A percentile compares a stretch with the other conserved stretches of the same genome.
phyloP scores from a whole-genome alignment of 2,329 filamentous ascomycete species.

The Phialophora verrucosa region DNA sequence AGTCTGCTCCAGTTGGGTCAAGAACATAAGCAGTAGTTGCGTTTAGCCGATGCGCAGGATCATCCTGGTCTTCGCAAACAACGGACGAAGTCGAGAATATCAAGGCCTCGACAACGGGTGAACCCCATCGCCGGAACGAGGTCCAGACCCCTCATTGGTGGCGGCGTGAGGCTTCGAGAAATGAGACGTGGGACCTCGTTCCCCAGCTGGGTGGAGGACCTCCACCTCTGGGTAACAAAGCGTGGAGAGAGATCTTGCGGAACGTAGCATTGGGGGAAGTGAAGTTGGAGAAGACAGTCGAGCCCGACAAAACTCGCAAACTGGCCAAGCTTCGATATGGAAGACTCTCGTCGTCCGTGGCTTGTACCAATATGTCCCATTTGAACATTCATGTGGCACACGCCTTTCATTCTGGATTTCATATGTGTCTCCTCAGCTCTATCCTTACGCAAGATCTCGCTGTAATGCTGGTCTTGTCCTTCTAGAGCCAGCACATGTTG shows the following conservation, averaged over 20 bases:
- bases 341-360: not conserved
- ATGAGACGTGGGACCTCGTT: conserved; percentile 14
- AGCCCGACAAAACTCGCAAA: not conserved
- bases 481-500: not conserved
- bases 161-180: not conserved
- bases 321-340: not conserved
- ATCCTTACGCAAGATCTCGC: not conserved
- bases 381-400: not conserved
- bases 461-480: not conserved
- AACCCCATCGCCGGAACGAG: not conserved
- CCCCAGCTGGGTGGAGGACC: conserved; percentile 6
- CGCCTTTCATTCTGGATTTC: not conserved
- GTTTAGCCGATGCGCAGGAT: not conserved
- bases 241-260: conserved; percentile 6
- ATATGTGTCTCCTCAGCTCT: not conserved
- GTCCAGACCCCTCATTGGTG: conserved; percentile 15
- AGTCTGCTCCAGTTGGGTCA: conserved; percentile 2
- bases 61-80: not conserved
- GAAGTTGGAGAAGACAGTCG: conserved; percentile 6
- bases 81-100: not conserved
- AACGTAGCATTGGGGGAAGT: not conserved
- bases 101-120: not conserved
- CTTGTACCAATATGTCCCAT: not conserved
- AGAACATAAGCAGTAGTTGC: not conserved
- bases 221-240: conserved; percentile 7